Base-by-base conservation (phyloP, 495 filamentous ascomycete genomes). In the Cenococcum geophilum region DNA sequence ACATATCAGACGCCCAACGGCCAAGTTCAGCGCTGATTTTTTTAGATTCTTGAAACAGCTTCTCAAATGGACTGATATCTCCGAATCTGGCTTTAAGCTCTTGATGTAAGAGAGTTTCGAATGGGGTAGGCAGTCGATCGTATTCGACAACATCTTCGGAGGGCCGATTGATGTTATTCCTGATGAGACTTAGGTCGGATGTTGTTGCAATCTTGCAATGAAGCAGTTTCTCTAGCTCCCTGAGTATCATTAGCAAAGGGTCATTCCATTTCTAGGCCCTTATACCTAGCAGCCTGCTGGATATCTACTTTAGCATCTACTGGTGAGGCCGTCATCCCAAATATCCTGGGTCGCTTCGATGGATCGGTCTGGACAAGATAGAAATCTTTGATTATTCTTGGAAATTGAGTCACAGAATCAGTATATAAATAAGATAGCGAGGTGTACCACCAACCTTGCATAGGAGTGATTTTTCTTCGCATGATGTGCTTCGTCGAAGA, bases 321-420 rank as follows among this genome's bases (percentile, higher is more conserved):
- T 1, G 93, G 93, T 10, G 92, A 97, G 16, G 93, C 93, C 9
- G 93, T 99, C 92, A 99, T 96, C 18, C 92, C 93, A 68, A 99
- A 89, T 22, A 99, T 84, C 58, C 86, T 86, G 14, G 93, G 95
- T 1, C 84, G 79, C 20, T 73, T 76, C 0, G 72, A 67, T 0
- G 62, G 48, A n/a, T 70, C 71, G 0, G 75, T 69, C 16, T 76
- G 73, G 35, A 74, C 70, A 34, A 82, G 58, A 66, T 97, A 98
- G 60, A 86, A 89, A 40, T 97, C 89, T 65, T 88, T 89, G 69
- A 97, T 89, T 59, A 98, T 95, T 23, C 49, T 52, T 23, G 6
- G 49, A 52, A 52, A 23, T 23, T 25, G 21, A 32, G 21, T 23
- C 21, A 1, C 25, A 10, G 1, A 9, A 27, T 82, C 83, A 12